A percentile compares a stretch with the other conserved stretches of the same genome.
phyloP scores from a whole-genome alignment of 2,329 filamentous ascomycete species.

The Sporothrix phasma region DNA sequence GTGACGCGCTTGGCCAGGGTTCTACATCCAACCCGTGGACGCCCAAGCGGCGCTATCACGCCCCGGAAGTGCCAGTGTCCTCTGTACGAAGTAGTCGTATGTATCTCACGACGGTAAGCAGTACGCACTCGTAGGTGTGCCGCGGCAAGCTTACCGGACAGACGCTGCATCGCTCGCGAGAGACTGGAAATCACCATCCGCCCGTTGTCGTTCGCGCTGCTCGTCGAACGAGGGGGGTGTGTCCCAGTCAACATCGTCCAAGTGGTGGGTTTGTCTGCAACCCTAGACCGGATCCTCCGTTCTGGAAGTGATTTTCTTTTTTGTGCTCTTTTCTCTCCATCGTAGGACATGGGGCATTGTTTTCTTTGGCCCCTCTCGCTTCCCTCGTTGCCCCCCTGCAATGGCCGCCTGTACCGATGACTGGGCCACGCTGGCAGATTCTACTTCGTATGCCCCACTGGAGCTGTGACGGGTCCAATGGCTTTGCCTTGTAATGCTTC shows the following conservation, averaged over 20 bases:
- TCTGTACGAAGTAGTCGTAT: no score
- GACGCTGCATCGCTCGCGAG: not conserved
- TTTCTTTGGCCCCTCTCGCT: not conserved
- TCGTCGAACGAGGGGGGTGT: not conserved
- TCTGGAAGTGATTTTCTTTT: not conserved
- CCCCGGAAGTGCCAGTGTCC: not conserved
- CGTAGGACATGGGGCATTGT: not conserved
- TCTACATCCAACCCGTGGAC: conserved; percentile 2
- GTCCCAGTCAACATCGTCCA: not conserved
- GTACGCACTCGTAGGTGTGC: not conserved
- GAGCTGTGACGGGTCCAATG: conserved; percentile 12
- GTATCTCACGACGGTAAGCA: no score
- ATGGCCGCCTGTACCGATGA: conserved; percentile 14
- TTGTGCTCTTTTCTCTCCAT: not conserved
- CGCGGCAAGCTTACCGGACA: conserved; percentile 8
- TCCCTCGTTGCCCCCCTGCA: conserved; percentile 7
- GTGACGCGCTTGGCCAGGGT: conserved; percentile 6
- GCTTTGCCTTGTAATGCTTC: not conserved
- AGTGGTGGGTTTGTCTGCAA: not conserved
- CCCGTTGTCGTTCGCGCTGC: not conserved
- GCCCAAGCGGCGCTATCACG: not conserved
- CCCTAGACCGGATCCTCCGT: not conserved
- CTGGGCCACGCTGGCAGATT: conserved; percentile 7
- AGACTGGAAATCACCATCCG: conserved; percentile 1
- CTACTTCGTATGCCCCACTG: conserved; percentile 5